Evolutionary conservation across 2,329 filamentous ascomycete genomes (phyloP).

Genomic region (Conoideocrella luteorostrata): DNA sequence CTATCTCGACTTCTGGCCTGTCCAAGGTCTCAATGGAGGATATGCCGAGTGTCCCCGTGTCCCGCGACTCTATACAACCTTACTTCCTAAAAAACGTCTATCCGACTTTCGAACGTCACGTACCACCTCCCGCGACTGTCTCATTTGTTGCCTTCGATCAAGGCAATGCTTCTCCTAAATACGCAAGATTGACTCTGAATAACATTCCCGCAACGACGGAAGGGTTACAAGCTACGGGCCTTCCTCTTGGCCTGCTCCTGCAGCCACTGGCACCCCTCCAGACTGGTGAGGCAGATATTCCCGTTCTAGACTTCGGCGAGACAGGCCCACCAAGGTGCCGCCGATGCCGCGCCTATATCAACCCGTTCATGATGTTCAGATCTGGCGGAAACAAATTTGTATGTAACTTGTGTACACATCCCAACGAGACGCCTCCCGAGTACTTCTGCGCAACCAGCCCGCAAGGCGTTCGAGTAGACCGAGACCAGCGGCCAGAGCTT

Average conservation of each 20-base stretch:
- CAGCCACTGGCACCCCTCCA: constrained; percentile 83
- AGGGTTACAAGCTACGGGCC: constrained; percentile 68
- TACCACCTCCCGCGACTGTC: constrained; percentile 80
- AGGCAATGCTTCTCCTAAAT: constrained; percentile 93
- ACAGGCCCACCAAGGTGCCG: constrained; percentile 83
- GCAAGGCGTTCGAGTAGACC: constrained; percentile 78
- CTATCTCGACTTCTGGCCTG: constrained; percentile 26
- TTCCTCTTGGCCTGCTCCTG: constrained; percentile 81
- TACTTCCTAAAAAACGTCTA: constrained; percentile 86
- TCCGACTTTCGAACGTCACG: constrained; percentile 89
- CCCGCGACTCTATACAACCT: constrained; percentile 74
- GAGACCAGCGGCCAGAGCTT: constrained; percentile 82
- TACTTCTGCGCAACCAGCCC: constrained; percentile 92
- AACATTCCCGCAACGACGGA: constrained; percentile 83
- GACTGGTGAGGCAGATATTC: constrained; percentile 78
- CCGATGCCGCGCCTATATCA: constrained; percentile 93
- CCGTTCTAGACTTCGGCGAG: constrained; percentile 92
- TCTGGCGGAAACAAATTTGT: constrained; percentile 93
- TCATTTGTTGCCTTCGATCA: constrained; percentile 95
- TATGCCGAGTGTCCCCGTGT: constrained; percentile 82
- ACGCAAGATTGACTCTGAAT: constrained; percentile 84
- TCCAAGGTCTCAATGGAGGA: constrained; percentile 78
- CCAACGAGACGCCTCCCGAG: constrained; percentile 85
- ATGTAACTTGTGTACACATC: constrained; percentile 96
- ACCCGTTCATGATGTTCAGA: constrained; percentile 97